Percentiles rank a stretch among this genome's conserved stretches.
Conservation (phyloP, 2,329 filamentous ascomycete genomes). For the Aurifilum marmelostoma region DNA sequence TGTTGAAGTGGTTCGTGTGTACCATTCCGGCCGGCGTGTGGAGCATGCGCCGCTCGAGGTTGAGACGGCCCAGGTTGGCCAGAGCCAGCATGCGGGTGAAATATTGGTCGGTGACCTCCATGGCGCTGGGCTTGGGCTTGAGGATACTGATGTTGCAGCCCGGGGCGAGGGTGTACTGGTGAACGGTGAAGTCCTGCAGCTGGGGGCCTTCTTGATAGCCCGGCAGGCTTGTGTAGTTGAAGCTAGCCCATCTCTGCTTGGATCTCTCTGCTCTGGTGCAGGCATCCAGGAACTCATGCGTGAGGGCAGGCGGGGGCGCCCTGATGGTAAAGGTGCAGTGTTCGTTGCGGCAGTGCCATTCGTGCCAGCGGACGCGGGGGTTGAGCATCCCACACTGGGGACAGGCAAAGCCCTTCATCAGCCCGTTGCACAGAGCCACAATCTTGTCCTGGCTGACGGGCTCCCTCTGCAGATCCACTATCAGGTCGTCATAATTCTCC, state of each 20-base stretch:
- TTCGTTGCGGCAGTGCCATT: constrained; percentile 13
- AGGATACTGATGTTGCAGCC: constrained; percentile 12
- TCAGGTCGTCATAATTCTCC: constrained; percentile 1
- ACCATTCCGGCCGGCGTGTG: background rate
- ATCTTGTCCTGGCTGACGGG: background rate
- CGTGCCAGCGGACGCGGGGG: constrained; percentile 1
- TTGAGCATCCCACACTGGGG: constrained; percentile 11
- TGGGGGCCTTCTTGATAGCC: background rate
- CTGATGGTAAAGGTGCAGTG: constrained; percentile 6
- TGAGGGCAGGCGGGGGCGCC: constrained; percentile 5
- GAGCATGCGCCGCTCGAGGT: background rate
- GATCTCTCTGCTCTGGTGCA: background rate
- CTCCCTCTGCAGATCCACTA: background rate
- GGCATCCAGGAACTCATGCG: background rate
- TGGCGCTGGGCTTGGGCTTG: background rate
- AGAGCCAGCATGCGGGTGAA: background rate
- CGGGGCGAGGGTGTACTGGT: constrained; percentile 2
- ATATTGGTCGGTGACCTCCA: background rate
- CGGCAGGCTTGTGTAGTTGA: background rate
- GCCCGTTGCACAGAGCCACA: constrained; percentile 1
- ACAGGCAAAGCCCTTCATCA: constrained; percentile 12
- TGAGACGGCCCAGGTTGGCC: background rate
- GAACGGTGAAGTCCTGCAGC: background rate
- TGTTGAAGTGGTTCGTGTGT: constrained; percentile 16
- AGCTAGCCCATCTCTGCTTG: background rate